Conservation (phyloP, 2,329 filamentous ascomycete genomes). For the Hirsutella rhossiliensis region DNA sequence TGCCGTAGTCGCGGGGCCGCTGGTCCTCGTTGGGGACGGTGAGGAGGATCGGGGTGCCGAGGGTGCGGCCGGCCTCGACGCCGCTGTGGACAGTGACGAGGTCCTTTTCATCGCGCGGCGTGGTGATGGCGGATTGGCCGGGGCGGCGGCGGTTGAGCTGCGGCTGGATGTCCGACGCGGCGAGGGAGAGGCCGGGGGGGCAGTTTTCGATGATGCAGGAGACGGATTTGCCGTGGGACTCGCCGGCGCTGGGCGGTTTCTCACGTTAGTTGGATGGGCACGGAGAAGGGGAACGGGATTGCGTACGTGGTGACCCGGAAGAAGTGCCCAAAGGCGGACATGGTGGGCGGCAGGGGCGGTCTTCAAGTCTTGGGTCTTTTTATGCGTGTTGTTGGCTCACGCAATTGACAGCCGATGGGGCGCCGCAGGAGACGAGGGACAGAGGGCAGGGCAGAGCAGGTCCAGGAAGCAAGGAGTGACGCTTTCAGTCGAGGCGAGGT, state of each 20-base stretch:
- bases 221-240: slow-evolving; percentile 82
- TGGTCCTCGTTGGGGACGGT: slow-evolving; percentile 88
- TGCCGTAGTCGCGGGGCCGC: slow-evolving; percentile 81
- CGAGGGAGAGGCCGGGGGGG: slow-evolving; percentile 77
- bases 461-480: no score
- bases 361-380: no score
- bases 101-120: slow-evolving; percentile 87
- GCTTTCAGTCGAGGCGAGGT: no score
- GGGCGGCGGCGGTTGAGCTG: slow-evolving; percentile 86
- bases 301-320: slow-evolving; percentile 71
- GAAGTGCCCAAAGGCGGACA: slow-evolving; percentile 80
- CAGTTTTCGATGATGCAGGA: slow-evolving; percentile 91
- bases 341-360: slow-evolving; percentile 21
- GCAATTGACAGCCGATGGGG: no score
- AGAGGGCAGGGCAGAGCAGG: no score
- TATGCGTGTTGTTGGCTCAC: no score
- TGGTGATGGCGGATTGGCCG: slow-evolving; percentile 81
- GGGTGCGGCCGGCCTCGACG: slow-evolving; percentile 76
- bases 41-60: slow-evolving; percentile 85
- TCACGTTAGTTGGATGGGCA: background rate
- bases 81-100: slow-evolving; percentile 85
- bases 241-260: slow-evolving; percentile 27
- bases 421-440: no score
- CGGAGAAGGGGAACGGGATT: slow-evolving; percentile 42
- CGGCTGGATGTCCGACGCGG: slow-evolving; percentile 80